phyloP scores from a whole-genome alignment of 2,329 filamentous ascomycete genomes.

The Talaromyces funiculosus region DNA sequence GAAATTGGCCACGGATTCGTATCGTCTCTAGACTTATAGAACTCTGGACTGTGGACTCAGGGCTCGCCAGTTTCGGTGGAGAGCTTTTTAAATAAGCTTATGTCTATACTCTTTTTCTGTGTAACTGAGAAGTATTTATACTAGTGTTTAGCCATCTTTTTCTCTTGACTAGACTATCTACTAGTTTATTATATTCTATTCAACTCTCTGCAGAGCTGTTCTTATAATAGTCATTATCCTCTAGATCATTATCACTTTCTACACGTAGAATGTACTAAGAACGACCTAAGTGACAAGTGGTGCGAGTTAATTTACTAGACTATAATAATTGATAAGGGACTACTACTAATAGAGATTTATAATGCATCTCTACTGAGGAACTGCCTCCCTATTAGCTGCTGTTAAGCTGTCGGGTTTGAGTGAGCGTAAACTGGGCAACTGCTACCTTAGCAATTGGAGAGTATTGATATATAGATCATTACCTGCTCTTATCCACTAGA shows the following conservation, averaged over 20 bases:
- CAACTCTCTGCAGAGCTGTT: too few species aligned
- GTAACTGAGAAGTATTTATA: not conserved
- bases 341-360: not conserved
- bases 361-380: not conserved
- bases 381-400: not conserved
- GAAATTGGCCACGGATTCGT: not conserved
- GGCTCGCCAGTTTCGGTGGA: not conserved
- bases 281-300: not conserved
- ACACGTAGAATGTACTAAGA: not conserved
- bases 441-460: conserved; percentile 1
- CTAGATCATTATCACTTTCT: not conserved
- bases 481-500: not conserved
- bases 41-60: not conserved
- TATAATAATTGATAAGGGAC: not conserved
- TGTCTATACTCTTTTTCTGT: not conserved
- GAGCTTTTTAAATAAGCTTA: not conserved
- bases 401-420: not conserved
- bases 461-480: not conserved
- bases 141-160: not conserved
- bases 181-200: too few species aligned
- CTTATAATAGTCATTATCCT: too few species aligned
- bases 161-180: not conserved
- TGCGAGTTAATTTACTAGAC: not conserved
- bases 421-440: not conserved
- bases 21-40: not conserved